phyloP scores from a whole-genome alignment of 306 rosid species.

The Quercus suber region DNA sequence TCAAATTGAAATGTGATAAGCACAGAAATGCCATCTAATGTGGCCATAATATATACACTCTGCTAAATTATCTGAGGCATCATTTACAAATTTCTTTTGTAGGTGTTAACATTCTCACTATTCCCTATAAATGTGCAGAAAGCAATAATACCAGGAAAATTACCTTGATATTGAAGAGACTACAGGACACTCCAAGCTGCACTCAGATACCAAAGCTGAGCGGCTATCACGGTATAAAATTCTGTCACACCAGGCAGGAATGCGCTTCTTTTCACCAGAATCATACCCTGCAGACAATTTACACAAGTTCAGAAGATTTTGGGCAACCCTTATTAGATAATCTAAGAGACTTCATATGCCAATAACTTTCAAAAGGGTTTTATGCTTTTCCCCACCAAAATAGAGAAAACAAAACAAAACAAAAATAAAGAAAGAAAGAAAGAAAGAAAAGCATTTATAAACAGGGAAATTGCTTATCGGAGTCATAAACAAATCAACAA shows the following conservation, averaged over 20 bases:
- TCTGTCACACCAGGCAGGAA: slow-evolving; percentile 99
- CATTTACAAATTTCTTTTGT: neutral
- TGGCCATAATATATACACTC: neutral
- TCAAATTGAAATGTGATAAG: neutral
- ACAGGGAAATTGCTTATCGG: neutral
- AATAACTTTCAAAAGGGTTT: neutral
- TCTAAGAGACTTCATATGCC: slow-evolving; percentile 8
- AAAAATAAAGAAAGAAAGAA: neutral
- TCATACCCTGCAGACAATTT: slow-evolving; percentile 55
- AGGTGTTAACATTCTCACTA: slow-evolving; percentile 1
- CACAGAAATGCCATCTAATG: slow-evolving; percentile 6
- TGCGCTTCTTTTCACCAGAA: slow-evolving; percentile 98
- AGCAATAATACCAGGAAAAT: slow-evolving; percentile 27
- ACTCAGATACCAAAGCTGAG: slow-evolving; percentile 51
- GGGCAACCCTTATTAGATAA: slow-evolving; percentile 13
- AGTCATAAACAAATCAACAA: neutral
- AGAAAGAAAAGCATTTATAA: neutral
- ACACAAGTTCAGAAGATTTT: slow-evolving; percentile 16
- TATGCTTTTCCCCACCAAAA: too few relatives aligned
- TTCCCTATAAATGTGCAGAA: slow-evolving; percentile 19
- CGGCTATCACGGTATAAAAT: slow-evolving; percentile 89
- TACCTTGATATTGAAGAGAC: slow-evolving; percentile 69
- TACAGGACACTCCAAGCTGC: slow-evolving; percentile 80
- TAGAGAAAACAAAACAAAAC: too few relatives aligned
- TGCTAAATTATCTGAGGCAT: neutral